Evolutionary conservation across 352 stramenopile genomes (phyloP).

Genomic region (Peronospora destructor): DNA sequence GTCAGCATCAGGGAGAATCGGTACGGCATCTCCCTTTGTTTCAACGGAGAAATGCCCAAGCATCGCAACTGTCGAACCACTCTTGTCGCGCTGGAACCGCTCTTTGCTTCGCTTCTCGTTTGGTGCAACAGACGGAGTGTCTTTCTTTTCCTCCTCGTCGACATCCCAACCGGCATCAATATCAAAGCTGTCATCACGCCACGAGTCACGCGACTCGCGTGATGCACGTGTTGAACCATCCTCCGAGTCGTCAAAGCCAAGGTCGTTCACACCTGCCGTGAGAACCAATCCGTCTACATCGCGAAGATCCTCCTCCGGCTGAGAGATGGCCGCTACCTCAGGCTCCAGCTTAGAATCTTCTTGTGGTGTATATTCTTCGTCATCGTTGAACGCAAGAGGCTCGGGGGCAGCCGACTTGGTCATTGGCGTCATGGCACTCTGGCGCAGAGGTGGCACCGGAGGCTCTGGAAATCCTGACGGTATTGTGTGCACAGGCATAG

Average conservation of each 20-base stretch:
- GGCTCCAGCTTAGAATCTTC: slow-evolving; percentile 5
- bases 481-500: slow-evolving; percentile 30
- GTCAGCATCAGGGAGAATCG: slow-evolving; percentile 50
- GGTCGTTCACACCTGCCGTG: slow-evolving; percentile 37
- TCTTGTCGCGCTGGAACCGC: slow-evolving; percentile 37
- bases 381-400: slow-evolving; percentile 16
- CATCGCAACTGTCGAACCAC: slow-evolving; percentile 61
- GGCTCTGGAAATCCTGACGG: slow-evolving; percentile 28
- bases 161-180: slow-evolving; percentile 23
- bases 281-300: slow-evolving; percentile 37
- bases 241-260: slow-evolving; percentile 44
- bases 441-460: slow-evolving; percentile 23
- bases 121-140: slow-evolving; percentile 3
- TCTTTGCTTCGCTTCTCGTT: slow-evolving; percentile 19
- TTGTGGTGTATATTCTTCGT: slow-evolving; percentile 3
- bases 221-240: slow-evolving; percentile 26
- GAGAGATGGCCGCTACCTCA: slow-evolving; percentile 4
- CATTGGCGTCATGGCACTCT: slow-evolving; percentile 28
- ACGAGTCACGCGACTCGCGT: slow-evolving; percentile 31
- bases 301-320: slow-evolving; percentile 23
- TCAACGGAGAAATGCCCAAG: slow-evolving; percentile 63
- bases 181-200: slow-evolving; percentile 34
- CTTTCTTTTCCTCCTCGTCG: slow-evolving; percentile 29
- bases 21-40: slow-evolving; percentile 39
- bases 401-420: slow-evolving; percentile 13